Conservation (phyloP, 2,329 filamentous ascomycete species). For the Sporothrix protearum region DNA sequence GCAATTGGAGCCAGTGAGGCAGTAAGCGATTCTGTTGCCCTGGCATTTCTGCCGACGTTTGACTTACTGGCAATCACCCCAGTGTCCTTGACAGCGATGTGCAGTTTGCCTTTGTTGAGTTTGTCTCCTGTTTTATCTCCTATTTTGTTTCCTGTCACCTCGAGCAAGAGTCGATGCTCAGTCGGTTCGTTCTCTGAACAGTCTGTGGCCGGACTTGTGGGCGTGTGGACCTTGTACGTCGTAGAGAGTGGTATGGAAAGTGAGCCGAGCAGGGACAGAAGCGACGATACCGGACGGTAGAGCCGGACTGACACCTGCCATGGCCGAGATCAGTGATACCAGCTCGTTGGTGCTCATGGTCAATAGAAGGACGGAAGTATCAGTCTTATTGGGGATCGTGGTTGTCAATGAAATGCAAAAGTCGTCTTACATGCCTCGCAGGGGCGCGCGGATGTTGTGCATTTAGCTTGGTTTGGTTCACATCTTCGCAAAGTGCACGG, state of each 20-base stretch:
- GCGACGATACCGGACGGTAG: not conserved
- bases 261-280: not conserved
- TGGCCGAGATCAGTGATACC: not conserved
- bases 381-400: too few relatives aligned
- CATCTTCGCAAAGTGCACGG: too few relatives aligned
- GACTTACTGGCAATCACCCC: not conserved
- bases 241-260: too few relatives aligned
- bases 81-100: not conserved
- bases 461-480: too few relatives aligned
- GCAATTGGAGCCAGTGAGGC: not conserved
- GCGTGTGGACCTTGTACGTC: too few relatives aligned
- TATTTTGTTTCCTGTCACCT: too few relatives aligned
- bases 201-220: not conserved
- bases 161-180: not conserved
- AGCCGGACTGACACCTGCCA: not conserved
- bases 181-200: not conserved
- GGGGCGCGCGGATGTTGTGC: too few relatives aligned
- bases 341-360: conserved; percentile 1
- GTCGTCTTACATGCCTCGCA: too few relatives aligned
- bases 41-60: not conserved
- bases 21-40: not conserved
- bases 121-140: too few relatives aligned
- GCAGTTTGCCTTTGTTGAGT: too few relatives aligned
- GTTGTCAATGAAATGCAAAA: too few relatives aligned
- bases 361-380: too few relatives aligned